Evolutionary conservation across 208 protist species (phyloP), one percentile per base, ranked within the genome.

Genomic region (Spongospora subterranea): DNA sequence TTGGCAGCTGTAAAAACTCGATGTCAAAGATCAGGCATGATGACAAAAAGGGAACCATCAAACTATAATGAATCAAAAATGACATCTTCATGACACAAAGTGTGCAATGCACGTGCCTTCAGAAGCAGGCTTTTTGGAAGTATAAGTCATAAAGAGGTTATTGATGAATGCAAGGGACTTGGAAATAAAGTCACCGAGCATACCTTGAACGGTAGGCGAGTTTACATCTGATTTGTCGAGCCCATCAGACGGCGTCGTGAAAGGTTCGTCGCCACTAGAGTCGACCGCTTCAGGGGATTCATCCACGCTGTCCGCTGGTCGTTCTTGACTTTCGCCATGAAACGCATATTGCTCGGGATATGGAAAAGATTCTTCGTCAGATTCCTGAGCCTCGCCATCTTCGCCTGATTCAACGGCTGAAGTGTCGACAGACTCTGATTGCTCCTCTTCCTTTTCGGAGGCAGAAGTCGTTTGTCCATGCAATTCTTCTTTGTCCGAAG

Each of bases 321-420:
- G 13, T 60, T 60, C 50, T 29, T 6, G 50, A 6, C 13, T 29
- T 29, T 82, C n/a, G n/a, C 71, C 71, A 43, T 6, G n/a, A n/a
- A 39, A 82, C 6, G 71, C 71, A 43, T 82, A 82, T 43, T 82
- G 71, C 40, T 82, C 71, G n/a, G 71, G 71, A 82, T 82, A 82
- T 40, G 71, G 71, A 43, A 82, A 82, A 20, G 71, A 35, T 82
- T 6, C 6, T 13, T 6, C 6, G 50, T 60, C 13, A 60, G 50
- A 60, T 60, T 60, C 13, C 50, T n/a, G n/a, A n/a, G 50, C 6
- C 6, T 60, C 24, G 50, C 13, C 24, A 6, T 60, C 50, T 60
- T 6, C 24, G 6, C 24, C 50, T 60, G 6, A 29, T 60, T 60
- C 50, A 6, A 29, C 24, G 50, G 50, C 6, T 29, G 6, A 6